Conservation (phyloP, 73 alveolate genomes). For the Tetrahymena thermophila region DNA sequence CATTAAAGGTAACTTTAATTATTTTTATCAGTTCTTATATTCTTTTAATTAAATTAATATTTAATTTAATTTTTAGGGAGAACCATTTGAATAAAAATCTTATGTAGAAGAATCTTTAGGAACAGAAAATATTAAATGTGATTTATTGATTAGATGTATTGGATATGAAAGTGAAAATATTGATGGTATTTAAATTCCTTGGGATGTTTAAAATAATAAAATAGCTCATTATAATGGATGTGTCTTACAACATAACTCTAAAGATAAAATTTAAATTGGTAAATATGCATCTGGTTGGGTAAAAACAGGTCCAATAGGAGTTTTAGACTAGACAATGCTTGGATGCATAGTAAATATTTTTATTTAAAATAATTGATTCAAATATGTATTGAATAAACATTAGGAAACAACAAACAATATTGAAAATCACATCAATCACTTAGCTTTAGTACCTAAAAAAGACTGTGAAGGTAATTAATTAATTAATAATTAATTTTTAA, state of each 20-base stretch:
- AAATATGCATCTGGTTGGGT: slow-evolving; percentile 81
- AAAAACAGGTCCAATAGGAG: slow-evolving; percentile 81
- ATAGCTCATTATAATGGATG: slow-evolving; percentile 35
- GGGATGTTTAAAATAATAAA: slow-evolving; percentile 11
- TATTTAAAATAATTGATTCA: neutral
- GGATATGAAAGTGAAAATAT: slow-evolving; percentile 41
- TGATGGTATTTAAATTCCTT: slow-evolving; percentile 1
- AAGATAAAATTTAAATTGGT: slow-evolving; percentile 41
- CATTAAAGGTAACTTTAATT: neutral
- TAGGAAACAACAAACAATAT: neutral
- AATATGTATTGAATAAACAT: neutral
- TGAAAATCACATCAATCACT: neutral
- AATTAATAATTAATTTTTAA: neutral
- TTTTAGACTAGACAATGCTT: slow-evolving; percentile 58
- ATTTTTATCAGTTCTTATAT: neutral
- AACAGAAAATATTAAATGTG: slow-evolving; percentile 9
- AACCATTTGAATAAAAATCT: neutral
- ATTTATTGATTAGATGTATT: slow-evolving; percentile 38
- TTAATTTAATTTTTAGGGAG: neutral
- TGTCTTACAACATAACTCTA: neutral
- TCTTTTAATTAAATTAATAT: neutral
- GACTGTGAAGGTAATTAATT: neutral
- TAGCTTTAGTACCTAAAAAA: neutral
- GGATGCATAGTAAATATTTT: neutral
- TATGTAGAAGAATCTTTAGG: neutral